Conservation (phyloP, 2,329 filamentous ascomycete genomes). For the Colletotrichum caudatum region DNA sequence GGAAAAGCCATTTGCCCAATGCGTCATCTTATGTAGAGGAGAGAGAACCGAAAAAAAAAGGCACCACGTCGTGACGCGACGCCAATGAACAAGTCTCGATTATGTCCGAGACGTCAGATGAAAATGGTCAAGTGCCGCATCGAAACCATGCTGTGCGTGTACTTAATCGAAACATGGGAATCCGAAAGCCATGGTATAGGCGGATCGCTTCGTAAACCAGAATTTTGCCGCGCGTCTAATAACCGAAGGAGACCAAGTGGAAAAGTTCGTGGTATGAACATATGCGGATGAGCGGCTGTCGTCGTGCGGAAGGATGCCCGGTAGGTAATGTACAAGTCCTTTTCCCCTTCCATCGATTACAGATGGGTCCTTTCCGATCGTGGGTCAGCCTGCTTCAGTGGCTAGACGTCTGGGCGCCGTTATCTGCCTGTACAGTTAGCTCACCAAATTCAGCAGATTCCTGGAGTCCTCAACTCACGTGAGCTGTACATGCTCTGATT, state of each 20-base stretch:
- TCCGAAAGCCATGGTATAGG: conserved; percentile 15
- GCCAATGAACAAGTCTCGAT: conserved; percentile 15
- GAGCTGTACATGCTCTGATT: conserved; percentile 71
- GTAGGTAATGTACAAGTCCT: conserved; percentile 41
- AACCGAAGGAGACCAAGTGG: conserved; percentile 34
- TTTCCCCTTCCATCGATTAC: conserved; percentile 35
- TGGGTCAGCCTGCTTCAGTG: conserved; percentile 28
- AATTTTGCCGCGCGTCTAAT: conserved; percentile 41
- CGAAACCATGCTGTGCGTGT: conserved; percentile 31
- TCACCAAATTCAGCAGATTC: neutral
- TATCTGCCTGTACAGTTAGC: conserved; percentile 43
- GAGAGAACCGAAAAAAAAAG: conserved; percentile 20
- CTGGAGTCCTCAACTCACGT: conserved; percentile 55
- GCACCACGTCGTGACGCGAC: conserved; percentile 19
- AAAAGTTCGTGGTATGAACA: conserved; percentile 40
- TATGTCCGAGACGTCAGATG: conserved; percentile 13
- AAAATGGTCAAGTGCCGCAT: conserved; percentile 27
- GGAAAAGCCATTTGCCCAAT: conserved; percentile 40
- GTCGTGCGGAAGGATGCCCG: conserved; percentile 36
- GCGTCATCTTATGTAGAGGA: conserved; percentile 38
- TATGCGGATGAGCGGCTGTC: conserved; percentile 24
- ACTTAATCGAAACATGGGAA: conserved; percentile 20
- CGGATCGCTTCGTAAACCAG: conserved; percentile 39
- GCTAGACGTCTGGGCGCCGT: conserved; percentile 41
- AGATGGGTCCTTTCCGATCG: conserved; percentile 24